Base-by-base conservation (phyloP, 2,329 filamentous ascomycete species). In the Claviceps monticola region DNA sequence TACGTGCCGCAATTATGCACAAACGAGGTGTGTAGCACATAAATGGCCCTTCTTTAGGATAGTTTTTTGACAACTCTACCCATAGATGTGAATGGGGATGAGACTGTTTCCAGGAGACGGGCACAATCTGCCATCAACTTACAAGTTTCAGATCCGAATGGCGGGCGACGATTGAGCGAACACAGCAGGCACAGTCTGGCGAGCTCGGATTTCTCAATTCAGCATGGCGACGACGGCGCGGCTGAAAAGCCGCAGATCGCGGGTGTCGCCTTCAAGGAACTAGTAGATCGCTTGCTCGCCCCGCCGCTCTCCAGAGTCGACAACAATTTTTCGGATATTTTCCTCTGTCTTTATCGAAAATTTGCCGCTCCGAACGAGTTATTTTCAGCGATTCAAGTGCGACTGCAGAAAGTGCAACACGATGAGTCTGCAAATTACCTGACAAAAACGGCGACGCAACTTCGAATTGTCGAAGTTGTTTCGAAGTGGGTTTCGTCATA, bases 291-390 rank as follows among this genome's bases (percentile, higher is more conserved):
- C n/a, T 75, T 98, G 42, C 75, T 97, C 23, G 78, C 83, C 0
- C 79, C 87, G 55, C 86, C 87, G 38, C 83, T 91, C 71, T 89
- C 87, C 29, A 89, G 88, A 62, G 78, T 83, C n/a, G 93, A 97
- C 63, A 77, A 79, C 53, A 95, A 95, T 66, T 98, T 96, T 62
- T 79, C 80, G 1, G 82, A 89, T 45, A 83, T 95, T 17, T 97
- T 97, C 61, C 74, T 97, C 34, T 95, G 91, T 57, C 73, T 97
- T 14, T 97, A 97, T 68, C 84, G 93, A 56, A 94, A 93, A 65
- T 97, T 98, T 64, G 86, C 88, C 4, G 80, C 90, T 2, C 93
- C 93, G 0, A 77, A 79, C 9, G 78, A 84, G 57, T 75, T 98
- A 4, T 80, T 97, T 50, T 78, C 82, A 42, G 82, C 87, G 7